Evolutionary conservation across 2,329 filamentous ascomycete genomes (phyloP), one percentile per base, ranked within the genome.

Genomic region (Lecanicillium sp.): DNA sequence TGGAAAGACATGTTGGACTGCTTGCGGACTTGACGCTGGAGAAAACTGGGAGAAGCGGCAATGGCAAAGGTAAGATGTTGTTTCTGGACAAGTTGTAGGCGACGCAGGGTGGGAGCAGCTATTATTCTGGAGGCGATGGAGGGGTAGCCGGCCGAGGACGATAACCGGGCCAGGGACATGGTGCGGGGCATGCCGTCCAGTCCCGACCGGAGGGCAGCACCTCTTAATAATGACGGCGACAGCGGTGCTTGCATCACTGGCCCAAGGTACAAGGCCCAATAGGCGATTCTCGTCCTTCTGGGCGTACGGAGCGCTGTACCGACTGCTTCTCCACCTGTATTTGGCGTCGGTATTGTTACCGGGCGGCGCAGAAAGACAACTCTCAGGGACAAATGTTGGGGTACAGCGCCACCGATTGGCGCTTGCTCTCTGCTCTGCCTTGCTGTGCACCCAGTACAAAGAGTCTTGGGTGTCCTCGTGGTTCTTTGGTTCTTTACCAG

Each of bases 1-100:
- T 81, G 78, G 43, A 68, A 70, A 49, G 76, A 80, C 78, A 81
- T 81, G 38, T 56, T 68, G 56, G 54, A 45, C 29, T 41, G 40
- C 29, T 50, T 49, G 39, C 43, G 52, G 38, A 40, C 47, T 17
- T 46, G 47, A 38, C 39, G 40, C 37, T 45, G 45, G 6, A 25
- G 7, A 11, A 25, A 25, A 43, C 38, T 37, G 27, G 37, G 16
- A 35, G 33, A 37, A 19, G 30, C 35, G 31, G 35, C 37, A 43
- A 43, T 33, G 35, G 38, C 37, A 25, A 25, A 25, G 45, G 41
- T 38, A 44, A 48, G 39, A 40, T 17, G 43, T 25, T 25, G 22
- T 25, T 11, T 25, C 22, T 25, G 6, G 22, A 11, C 7, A 25
- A 25, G 22, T 38, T 33, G 46, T 32, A 16, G 41, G 42, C 29